phyloP scores from a whole-genome alignment of 2,329 filamentous ascomycete genomes.

The Ceratocystis papillata region DNA sequence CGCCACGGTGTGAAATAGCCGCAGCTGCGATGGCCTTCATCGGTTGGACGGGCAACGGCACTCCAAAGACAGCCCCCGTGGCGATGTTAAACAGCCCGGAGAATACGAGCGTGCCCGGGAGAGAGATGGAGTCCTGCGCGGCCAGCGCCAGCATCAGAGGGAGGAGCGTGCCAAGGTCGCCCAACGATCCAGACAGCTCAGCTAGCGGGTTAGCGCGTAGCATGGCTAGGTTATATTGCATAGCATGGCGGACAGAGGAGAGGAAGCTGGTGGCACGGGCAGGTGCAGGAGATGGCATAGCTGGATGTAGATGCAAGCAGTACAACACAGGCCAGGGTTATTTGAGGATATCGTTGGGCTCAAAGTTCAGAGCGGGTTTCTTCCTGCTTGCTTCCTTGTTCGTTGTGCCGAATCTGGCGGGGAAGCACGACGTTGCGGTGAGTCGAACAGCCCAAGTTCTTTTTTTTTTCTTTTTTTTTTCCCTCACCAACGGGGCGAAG shows the following conservation, averaged over 20 bases:
- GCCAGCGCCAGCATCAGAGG: slow-evolving; percentile 82
- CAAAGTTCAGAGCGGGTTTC: not conserved
- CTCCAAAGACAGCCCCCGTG: slow-evolving; percentile 72
- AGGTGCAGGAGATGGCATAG: not conserved
- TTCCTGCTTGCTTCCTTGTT: not conserved
- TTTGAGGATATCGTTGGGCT: not conserved
- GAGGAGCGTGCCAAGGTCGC: slow-evolving; percentile 80
- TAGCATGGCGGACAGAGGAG: slow-evolving; percentile 27
- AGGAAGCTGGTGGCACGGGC: not conserved
- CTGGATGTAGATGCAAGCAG: not conserved
- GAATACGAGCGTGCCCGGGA: slow-evolving; percentile 77
- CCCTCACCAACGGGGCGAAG: not conserved
- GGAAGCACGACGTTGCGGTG: not conserved
- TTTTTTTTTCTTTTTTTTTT: not conserved
- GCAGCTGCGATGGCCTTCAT: slow-evolving; percentile 83
- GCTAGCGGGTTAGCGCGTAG: slow-evolving; percentile 41
- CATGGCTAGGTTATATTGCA: slow-evolving; percentile 41
- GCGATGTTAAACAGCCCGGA: slow-evolving; percentile 77
- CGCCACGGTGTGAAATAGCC: slow-evolving; percentile 60
- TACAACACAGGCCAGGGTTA: not conserved
- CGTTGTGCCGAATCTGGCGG: too few relatives aligned
- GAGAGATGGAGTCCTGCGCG: slow-evolving; percentile 63
- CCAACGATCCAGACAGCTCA: slow-evolving; percentile 78
- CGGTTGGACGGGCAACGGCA: slow-evolving; percentile 87
- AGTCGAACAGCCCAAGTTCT: not conserved